These are phyloP conservation scores for Russula virescens DNA, from an alignment of 768 basidiomycete genomes.

Conservation along the genomic window DNA sequence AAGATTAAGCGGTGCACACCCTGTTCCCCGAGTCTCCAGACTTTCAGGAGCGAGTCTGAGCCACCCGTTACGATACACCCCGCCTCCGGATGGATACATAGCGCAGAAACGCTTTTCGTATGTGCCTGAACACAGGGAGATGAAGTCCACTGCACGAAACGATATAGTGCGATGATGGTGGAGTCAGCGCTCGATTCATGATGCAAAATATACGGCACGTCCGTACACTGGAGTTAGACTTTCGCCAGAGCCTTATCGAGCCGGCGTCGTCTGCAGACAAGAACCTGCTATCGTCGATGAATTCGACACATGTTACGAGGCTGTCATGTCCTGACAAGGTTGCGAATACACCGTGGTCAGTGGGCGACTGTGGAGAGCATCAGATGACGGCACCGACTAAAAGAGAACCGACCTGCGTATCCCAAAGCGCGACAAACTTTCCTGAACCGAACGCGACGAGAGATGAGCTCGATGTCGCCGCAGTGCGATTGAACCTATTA, in stretches of 20 bases:
- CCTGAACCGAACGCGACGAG: slow-evolving; percentile 55
- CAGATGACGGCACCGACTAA: slow-evolving; percentile 3
- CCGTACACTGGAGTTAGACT: slow-evolving; percentile 32
- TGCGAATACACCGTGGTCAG: slow-evolving; percentile 50
- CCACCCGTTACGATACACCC: slow-evolving; percentile 65
- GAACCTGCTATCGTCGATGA: slow-evolving; percentile 47
- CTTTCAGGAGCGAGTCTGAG: slow-evolving; percentile 73
- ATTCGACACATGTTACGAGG: slow-evolving; percentile 71
- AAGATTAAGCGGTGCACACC: slow-evolving; percentile 28
- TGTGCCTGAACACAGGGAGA: slow-evolving; percentile 52
- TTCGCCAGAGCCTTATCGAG: slow-evolving; percentile 54
- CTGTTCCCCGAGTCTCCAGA: slow-evolving; percentile 52
- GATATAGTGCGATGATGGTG: slow-evolving; percentile 19
- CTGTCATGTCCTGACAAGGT: slow-evolving; percentile 76
- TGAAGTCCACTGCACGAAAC: slow-evolving; percentile 50
- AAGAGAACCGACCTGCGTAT: slow-evolving; percentile 40
- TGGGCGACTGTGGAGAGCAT: slow-evolving; percentile 13
- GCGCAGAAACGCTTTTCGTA: slow-evolving; percentile 57
- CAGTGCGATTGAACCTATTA: slow-evolving; percentile 42
- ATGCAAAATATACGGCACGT: slow-evolving; percentile 34
- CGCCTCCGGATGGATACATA: slow-evolving; percentile 41
- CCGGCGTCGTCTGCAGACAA: slow-evolving; percentile 78
- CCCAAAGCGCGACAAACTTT: slow-evolving; percentile 55
- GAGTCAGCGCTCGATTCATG: slow-evolving; percentile 19
- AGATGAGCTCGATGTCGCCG: slow-evolving; percentile 30